Evolutionary conservation across 768 basidiomycete genomes (phyloP).

Genomic region (Lactarius sanguifluus): DNA sequence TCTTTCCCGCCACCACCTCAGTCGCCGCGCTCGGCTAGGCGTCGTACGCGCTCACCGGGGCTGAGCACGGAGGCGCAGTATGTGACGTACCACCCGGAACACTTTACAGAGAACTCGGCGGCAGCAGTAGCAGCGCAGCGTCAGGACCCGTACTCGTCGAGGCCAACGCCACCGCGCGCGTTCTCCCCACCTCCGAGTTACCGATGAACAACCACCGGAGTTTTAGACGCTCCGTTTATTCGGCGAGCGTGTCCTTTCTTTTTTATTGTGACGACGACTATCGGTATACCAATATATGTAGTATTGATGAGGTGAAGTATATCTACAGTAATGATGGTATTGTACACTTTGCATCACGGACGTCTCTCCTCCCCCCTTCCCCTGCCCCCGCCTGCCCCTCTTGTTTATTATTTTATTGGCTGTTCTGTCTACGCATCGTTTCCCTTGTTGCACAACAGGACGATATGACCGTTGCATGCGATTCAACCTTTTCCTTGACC

Average conservation of each 20-base stretch:
- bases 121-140: neutral
- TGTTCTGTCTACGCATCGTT: neutral
- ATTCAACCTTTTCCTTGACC: too few species aligned
- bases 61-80: neutral
- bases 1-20: slow-evolving; percentile 2
- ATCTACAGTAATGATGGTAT: neutral
- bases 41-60: neutral
- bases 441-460: neutral
- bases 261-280: slow-evolving; percentile 1
- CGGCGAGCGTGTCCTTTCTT: neutral
- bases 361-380: neutral
- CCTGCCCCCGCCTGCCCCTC: neutral
- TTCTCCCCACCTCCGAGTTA: slow-evolving; percentile 21
- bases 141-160: neutral
- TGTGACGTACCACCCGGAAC: slow-evolving; percentile 2
- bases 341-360: neutral
- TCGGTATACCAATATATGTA: neutral
- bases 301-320: slow-evolving; percentile 3
- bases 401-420: neutral
- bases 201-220: neutral
- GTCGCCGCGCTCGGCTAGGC: neutral
- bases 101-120: neutral
- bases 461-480: too few species aligned
- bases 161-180: neutral
- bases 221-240: neutral